Conservation (phyloP, 305 asterid species). For the Plantago lanceolata region DNA sequence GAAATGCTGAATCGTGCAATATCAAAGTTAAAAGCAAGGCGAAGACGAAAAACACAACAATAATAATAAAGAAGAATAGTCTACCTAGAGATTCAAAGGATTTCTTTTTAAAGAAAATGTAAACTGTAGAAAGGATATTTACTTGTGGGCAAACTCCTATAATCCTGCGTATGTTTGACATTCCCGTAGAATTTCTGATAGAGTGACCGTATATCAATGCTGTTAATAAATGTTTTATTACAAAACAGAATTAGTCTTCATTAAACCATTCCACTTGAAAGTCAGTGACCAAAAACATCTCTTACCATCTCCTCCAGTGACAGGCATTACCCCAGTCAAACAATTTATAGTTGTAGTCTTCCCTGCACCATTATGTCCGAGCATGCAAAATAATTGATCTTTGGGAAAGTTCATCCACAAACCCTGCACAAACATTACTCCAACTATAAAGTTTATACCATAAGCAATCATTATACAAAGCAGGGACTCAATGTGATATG, state of each 20-base stretch:
- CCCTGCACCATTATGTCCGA: constrained; percentile 98
- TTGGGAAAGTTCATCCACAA: constrained; percentile 82
- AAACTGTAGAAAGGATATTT: constrained; percentile 17
- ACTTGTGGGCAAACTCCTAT: constrained; percentile 98
- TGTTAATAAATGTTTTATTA: constrained; percentile 32
- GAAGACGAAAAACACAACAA: background rate
- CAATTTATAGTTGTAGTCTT: constrained; percentile 87
- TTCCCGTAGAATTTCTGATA: constrained; percentile 62
- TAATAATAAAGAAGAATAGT: background rate
- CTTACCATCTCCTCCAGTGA: constrained; percentile 88
- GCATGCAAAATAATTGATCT: constrained; percentile 85
- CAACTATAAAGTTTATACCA: background rate
- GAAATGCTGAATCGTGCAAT: too few relatives aligned
- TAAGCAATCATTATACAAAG: background rate
- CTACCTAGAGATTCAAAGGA: constrained; percentile 15
- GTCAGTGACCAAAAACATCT: constrained; percentile 16
- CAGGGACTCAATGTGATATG: background rate
- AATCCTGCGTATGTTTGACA: constrained; percentile 72
- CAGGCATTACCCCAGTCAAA: constrained; percentile 91
- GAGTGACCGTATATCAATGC: constrained; percentile 83
- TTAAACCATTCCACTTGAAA: constrained; percentile 13
- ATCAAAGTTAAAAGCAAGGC: too few relatives aligned
- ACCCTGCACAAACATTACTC: constrained; percentile 48
- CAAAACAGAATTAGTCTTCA: constrained; percentile 13
- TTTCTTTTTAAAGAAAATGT: constrained; percentile 18